These are phyloP conservation scores for Nothophaeocryptopus gaeumannii DNA, from an alignment of 2,329 filamentous ascomycete genomes.

Conservation along the genomic window DNA sequence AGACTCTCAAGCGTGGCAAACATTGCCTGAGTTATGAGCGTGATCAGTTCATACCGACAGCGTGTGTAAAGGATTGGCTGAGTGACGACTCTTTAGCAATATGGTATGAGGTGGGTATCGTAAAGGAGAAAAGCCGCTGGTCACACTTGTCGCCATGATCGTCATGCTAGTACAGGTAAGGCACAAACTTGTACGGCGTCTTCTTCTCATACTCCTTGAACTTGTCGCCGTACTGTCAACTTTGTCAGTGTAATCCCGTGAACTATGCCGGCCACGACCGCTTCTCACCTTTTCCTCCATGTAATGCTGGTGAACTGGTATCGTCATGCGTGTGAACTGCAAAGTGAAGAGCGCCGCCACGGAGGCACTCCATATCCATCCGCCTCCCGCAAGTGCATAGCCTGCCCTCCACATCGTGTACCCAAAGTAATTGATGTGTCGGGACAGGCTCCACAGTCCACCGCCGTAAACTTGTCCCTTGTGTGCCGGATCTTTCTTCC, in stretches of 20 bases:
- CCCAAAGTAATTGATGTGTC: slow-evolving; percentile 56
- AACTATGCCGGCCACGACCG: not conserved
- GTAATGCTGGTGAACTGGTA: slow-evolving; percentile 52
- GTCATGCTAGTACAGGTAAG: slow-evolving; percentile 27
- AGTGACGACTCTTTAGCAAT: no score
- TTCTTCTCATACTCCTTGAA: slow-evolving; percentile 39
- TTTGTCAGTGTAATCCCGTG: not conserved
- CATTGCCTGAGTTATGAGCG: no score
- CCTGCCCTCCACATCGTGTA: slow-evolving; percentile 53
- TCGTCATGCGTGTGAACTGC: slow-evolving; percentile 45
- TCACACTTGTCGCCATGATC: no score
- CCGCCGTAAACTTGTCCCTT: slow-evolving; percentile 52
- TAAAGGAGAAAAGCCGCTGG: no score
- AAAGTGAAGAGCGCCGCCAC: slow-evolving; percentile 43
- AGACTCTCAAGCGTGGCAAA: no score
- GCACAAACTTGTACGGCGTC: slow-evolving; percentile 41
- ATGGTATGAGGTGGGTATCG: no score
- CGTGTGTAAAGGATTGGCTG: no score
- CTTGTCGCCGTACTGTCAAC: slow-evolving; percentile 38
- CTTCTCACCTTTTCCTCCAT: slow-evolving; percentile 40
- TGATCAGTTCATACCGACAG: no score
- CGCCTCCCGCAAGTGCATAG: slow-evolving; percentile 50
- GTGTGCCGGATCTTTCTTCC: slow-evolving; percentile 52
- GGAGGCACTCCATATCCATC: slow-evolving; percentile 45
- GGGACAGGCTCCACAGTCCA: slow-evolving; percentile 49